phyloP scores from a whole-genome alignment of 2,329 filamentous ascomycete species.

The Neonectria magnoliae region DNA sequence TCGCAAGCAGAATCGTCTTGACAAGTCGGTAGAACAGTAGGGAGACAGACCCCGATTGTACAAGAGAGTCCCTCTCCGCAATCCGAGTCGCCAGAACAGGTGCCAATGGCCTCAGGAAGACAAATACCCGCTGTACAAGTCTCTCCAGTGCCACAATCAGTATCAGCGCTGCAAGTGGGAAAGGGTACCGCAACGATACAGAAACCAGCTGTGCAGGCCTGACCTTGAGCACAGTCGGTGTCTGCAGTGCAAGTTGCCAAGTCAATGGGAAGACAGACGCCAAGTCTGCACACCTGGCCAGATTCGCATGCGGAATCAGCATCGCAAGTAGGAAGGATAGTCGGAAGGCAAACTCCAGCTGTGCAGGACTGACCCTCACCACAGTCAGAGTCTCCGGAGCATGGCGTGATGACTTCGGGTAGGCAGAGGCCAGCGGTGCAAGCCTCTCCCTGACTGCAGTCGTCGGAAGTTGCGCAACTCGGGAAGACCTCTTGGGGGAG shows the following conservation, averaged over 20 bases:
- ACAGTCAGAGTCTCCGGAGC: neutral
- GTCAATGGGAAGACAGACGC: conserved; percentile 1
- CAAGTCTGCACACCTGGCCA: neutral
- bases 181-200: neutral
- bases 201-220: conserved; percentile 4
- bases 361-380: neutral
- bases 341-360: conserved; percentile 1
- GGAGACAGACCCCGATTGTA: conserved; percentile 14
- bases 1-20: neutral
- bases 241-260: neutral
- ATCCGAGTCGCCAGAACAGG: neutral
- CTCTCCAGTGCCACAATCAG: neutral
- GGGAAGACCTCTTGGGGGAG: neutral
- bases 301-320: neutral
- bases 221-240: neutral
- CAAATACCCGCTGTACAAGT: conserved; percentile 9
- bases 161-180: neutral
- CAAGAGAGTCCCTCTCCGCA: neutral
- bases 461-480: neutral
- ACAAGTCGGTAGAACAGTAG: conserved; percentile 1
- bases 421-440: conserved; percentile 1
- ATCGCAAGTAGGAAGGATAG: neutral
- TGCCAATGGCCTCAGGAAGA: neutral
- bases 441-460: neutral
- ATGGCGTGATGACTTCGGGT: neutral